These are phyloP conservation scores for Niebla homalea DNA, from an alignment of 495 filamentous ascomycete species.

Conservation along the genomic window DNA sequence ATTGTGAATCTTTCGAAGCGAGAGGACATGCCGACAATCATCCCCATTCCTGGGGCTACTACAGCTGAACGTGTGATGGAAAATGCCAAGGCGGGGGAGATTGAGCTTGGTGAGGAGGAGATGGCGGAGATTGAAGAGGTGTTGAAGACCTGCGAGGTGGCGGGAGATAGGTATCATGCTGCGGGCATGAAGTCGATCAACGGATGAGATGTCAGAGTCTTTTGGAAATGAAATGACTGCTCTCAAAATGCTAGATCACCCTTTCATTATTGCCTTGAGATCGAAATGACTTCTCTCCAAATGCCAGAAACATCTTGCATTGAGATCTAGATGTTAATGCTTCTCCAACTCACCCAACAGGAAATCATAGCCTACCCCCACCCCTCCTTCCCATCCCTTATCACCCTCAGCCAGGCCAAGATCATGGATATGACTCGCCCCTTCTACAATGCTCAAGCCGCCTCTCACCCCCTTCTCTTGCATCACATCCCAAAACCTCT, in stretches of 20 bases:
- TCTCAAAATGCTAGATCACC: too few species aligned
- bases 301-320: too few species aligned
- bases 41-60: constrained; percentile 72
- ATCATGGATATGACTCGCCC: constrained; percentile 23
- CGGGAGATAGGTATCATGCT: constrained; percentile 38
- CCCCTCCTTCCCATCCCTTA: constrained; percentile 18
- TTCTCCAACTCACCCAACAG: constrained; percentile 7
- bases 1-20: constrained; percentile 18
- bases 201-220: background rate
- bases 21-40: constrained; percentile 53
- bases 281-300: too few species aligned
- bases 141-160: constrained; percentile 17
- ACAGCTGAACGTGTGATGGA: constrained; percentile 32
- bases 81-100: constrained; percentile 25
- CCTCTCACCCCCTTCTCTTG: constrained; percentile 17
- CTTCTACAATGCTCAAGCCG: constrained; percentile 15
- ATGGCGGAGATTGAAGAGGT: constrained; percentile 33
- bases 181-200: constrained; percentile 37
- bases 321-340: background rate
- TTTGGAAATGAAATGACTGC: too few species aligned
- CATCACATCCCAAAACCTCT: constrained; percentile 15
- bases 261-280: too few species aligned
- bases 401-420: constrained; percentile 13
- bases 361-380: constrained; percentile 21
- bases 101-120: constrained; percentile 29